Percentiles rank a stretch among this genome's conserved stretches.
Evolutionary conservation across 441 rosid genomes (phyloP).

Genomic region (Jatropha podagrica): DNA sequence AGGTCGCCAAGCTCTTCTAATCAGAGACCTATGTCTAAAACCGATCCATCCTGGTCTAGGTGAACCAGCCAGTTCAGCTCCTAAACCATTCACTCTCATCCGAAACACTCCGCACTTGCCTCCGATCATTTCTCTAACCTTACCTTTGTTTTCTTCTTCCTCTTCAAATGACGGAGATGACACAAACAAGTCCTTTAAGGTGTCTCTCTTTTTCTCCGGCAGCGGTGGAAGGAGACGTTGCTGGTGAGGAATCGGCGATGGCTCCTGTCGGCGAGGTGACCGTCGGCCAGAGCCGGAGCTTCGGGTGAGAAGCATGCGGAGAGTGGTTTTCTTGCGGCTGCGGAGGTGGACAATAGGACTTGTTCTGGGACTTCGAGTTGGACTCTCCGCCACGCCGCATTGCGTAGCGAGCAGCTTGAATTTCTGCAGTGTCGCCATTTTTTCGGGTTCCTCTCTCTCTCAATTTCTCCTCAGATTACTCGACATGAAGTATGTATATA

Average conservation of each 20-base stretch:
- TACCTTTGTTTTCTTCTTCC: conserved; percentile 21
- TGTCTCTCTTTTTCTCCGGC: conserved; percentile 36
- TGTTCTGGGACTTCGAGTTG: conserved; percentile 69
- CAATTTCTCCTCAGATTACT: neutral
- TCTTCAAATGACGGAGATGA: conserved; percentile 37
- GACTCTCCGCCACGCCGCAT: conserved; percentile 71
- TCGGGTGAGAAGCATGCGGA: conserved; percentile 66
- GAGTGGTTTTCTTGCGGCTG: conserved; percentile 51
- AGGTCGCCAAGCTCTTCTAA: conserved; percentile 82
- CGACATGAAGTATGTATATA: no score
- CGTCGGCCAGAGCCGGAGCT: conserved; percentile 45
- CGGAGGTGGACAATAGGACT: conserved; percentile 64
- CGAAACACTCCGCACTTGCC: conserved; percentile 40
- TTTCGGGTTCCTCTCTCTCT: conserved; percentile 2
- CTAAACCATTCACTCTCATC: conserved; percentile 33
- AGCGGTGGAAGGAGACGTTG: neutral
- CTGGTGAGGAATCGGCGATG: conserved; percentile 10
- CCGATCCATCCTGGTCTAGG: conserved; percentile 69
- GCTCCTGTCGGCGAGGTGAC: conserved; percentile 34
- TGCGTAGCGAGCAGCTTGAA: conserved; percentile 81
- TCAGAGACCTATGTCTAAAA: conserved; percentile 52
- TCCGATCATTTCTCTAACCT: conserved; percentile 21
- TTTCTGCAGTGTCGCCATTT: conserved; percentile 70
- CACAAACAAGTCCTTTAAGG: conserved; percentile 63
- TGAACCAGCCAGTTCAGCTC: conserved; percentile 31